Percentiles rank a stretch among this genome's conserved stretches.
phyloP scores from a whole-genome alignment of 192 early-diverging fungal genomes.

The Irineochytrium annulatum region DNA sequence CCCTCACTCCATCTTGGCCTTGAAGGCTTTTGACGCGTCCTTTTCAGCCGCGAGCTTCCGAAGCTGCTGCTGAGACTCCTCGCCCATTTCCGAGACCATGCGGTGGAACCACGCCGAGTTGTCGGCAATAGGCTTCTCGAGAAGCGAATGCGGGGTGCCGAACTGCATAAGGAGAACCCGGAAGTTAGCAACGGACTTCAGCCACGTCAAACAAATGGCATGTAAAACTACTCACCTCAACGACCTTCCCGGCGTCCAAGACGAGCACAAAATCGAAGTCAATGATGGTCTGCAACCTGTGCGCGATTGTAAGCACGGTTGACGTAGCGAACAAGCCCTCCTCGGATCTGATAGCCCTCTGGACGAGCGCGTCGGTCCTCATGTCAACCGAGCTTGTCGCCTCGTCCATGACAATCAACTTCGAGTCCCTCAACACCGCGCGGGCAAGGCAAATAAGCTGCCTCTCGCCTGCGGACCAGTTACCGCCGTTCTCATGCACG shows the following conservation, averaged over 20 bases:
- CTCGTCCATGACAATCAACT: slow-evolving; percentile 39
- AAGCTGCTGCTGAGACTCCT: slow-evolving; percentile 25
- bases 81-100: slow-evolving; percentile 40
- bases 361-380: slow-evolving; percentile 34
- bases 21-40: too few species aligned
- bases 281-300: slow-evolving; percentile 51
- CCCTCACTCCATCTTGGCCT: too few species aligned
- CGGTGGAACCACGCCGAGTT: slow-evolving; percentile 34
- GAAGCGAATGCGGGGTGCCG: slow-evolving; percentile 38
- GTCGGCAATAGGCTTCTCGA: slow-evolving; percentile 22
- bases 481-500: slow-evolving; percentile 74
- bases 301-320: slow-evolving; percentile 38
- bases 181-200: background rate
- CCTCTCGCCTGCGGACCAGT: slow-evolving; percentile 75
- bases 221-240: slow-evolving; percentile 43
- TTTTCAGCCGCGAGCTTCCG: slow-evolving; percentile 22
- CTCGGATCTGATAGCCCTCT: slow-evolving; percentile 15
- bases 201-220: background rate
- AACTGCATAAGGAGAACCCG: slow-evolving; percentile 16
- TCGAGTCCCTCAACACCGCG: slow-evolving; percentile 58
- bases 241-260: slow-evolving; percentile 65
- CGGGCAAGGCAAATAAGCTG: slow-evolving; percentile 78
- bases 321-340: slow-evolving; percentile 27
- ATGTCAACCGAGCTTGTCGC: slow-evolving; percentile 30
- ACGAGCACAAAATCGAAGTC: slow-evolving; percentile 67